Conservation (phyloP, 345 rosid species). For the Eutrema japonicum region DNA sequence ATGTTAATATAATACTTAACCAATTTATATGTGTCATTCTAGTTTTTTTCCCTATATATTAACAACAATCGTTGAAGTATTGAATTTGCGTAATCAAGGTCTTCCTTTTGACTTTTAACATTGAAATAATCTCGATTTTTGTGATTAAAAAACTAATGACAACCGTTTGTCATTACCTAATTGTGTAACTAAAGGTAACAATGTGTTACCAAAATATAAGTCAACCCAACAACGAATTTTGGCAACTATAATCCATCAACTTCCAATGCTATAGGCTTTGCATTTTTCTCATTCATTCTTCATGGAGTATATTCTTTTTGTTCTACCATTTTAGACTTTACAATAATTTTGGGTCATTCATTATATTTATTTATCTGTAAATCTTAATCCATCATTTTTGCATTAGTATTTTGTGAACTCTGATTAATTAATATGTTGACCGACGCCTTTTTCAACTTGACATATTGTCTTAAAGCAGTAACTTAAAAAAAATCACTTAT, state of each 20-base stretch:
- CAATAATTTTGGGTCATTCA: conserved; percentile 8
- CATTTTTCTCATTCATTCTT: neutral
- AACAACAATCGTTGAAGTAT: neutral
- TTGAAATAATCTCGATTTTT: neutral
- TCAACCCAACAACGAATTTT: conserved; percentile 26
- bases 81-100: neutral
- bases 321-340: neutral
- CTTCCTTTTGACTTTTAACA: neutral
- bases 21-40: too few relatives aligned
- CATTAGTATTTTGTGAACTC: neutral
- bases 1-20: too few relatives aligned
- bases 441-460: neutral
- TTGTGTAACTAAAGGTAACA: conserved; percentile 24
- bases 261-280: conserved; percentile 15
- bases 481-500: neutral
- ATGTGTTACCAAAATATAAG: conserved; percentile 18
- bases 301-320: neutral
- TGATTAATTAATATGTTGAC: neutral
- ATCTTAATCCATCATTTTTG: neutral
- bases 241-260: conserved; percentile 20
- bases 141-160: conserved; percentile 8
- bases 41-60: too few relatives aligned
- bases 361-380: neutral
- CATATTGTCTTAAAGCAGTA: neutral
- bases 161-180: conserved; percentile 27